Evolutionary conservation across 805 yeast species (phyloP), one percentile per base, ranked within the genome.

Genomic region (Clavispora fructus): DNA sequence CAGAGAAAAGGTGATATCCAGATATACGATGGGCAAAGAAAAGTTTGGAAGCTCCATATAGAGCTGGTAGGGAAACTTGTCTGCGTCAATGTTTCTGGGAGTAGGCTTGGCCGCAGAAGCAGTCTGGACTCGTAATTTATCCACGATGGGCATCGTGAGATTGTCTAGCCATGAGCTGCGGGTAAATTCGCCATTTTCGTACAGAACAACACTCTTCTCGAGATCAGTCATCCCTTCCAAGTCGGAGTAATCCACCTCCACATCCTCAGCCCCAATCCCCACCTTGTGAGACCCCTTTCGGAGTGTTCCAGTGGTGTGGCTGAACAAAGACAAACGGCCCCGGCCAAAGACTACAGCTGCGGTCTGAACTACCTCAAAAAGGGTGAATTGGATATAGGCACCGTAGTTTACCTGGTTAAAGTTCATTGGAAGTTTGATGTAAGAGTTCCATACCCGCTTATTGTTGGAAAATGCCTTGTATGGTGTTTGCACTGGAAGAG

Each of bases 161-260:
- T 78, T 72, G 57, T 89, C 96, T 9, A 90, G 69, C 97, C 97
- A 91, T 41, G 76, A 79, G 1, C 79, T 63, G 7, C 77, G 63
- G 6, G 75, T 66, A 25, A 80, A 68, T 25, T 86, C 91, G 1
- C 90, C 90, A 49, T 77, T 73, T 56, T 85, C 90, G 57, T 82
- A 86, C 41, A 65, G 67, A 51, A 85, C 82, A 37, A 86, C 68
- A 42, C 75, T 68, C 41, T 61, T 62, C 51, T 85, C 89, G 16
- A 79, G 58, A 6, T 70, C 57, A 4, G 60, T 63, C 27, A 61
- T 46, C 9, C 58, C 58, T 6, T 52, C 38, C 3, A 56, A 43
- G 14, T 56, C 55, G 19, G 59, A 58, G 42, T 61, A 59, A 17
- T 57, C 55, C 5, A 59, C 51, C n/a, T 23, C n/a, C 3, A 26